phyloP scores from a whole-genome alignment of 768 basidiomycete genomes.

The Hypholoma sublateritium region DNA sequence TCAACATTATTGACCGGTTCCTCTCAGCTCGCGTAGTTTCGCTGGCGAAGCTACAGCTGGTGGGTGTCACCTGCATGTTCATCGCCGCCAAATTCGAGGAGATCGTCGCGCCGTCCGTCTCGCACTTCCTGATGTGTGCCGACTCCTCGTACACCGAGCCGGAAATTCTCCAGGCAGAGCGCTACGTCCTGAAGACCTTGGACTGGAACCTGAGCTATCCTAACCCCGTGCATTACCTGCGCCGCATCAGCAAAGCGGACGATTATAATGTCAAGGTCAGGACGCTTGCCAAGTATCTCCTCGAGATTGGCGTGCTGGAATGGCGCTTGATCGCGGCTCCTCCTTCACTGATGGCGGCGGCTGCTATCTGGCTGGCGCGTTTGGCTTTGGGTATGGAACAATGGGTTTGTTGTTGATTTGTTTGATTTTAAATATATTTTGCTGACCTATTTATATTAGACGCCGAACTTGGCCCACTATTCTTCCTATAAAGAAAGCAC shows the following conservation, averaged over 20 bases:
- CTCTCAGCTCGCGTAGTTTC: conserved; percentile 78
- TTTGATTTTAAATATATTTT: background rate
- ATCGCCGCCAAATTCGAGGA: conserved; percentile 96
- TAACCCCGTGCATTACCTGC: conserved; percentile 91
- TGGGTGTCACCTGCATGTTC: conserved; percentile 93
- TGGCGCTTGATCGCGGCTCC: conserved; percentile 80
- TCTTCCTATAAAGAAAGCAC: conserved; percentile 88
- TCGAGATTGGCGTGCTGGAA: conserved; percentile 90
- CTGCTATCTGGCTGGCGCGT: conserved; percentile 87
- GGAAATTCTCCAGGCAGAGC: conserved; percentile 65
- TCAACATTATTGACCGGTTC: conserved; percentile 91
- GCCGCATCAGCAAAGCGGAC: conserved; percentile 94
- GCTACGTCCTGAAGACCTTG: conserved; percentile 89
- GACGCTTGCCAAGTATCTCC: conserved; percentile 90
- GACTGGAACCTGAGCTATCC: conserved; percentile 93
- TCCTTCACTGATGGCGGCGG: conserved; percentile 86
- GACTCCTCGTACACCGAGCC: conserved; percentile 87
- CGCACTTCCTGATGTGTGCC: conserved; percentile 87
- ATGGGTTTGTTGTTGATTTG: conserved; percentile 73
- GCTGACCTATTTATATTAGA: conserved; percentile 33
- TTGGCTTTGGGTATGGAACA: conserved; percentile 76
- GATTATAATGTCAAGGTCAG: conserved; percentile 91
- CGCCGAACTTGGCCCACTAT: conserved; percentile 89
- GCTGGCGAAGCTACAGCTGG: conserved; percentile 91
- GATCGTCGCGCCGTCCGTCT: conserved; percentile 85